Conservation (phyloP, 108 stramenopile genomes). For the Skeletonema menzelii region DNA sequence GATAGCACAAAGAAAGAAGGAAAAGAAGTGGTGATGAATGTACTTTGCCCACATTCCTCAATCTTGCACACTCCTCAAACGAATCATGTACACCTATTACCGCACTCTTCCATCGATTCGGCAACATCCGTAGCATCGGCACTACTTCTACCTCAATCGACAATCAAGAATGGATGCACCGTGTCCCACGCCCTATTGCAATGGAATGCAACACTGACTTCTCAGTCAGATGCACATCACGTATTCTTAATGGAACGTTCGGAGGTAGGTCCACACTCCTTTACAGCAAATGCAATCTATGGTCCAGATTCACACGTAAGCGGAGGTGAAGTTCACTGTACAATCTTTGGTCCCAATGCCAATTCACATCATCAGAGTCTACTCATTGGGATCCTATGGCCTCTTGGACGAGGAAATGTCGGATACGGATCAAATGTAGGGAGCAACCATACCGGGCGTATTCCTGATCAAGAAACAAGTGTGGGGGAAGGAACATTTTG, state of each 20-base stretch:
- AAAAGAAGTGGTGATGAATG: constrained; percentile 35
- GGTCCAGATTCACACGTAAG: constrained; percentile 89
- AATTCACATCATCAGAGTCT: constrained; percentile 91
- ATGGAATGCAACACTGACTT: constrained; percentile 61
- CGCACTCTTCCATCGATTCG: constrained; percentile 55
- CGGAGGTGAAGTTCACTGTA: constrained; percentile 79
- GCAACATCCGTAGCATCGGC: constrained; percentile 57
- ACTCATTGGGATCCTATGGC: constrained; percentile 91
- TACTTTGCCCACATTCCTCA: constrained; percentile 46
- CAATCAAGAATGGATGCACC: constrained; percentile 50
- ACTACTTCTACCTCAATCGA: constrained; percentile 54
- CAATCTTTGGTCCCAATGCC: constrained; percentile 87
- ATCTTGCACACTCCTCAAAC: constrained; percentile 65
- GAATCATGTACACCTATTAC: constrained; percentile 54
- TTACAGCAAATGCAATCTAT: constrained; percentile 64
- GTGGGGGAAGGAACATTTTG: constrained; percentile 94
- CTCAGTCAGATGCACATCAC: constrained; percentile 52
- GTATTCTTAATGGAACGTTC: constrained; percentile 73
- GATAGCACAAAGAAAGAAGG: not conserved
- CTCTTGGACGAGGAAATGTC: constrained; percentile 92
- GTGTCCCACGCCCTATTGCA: constrained; percentile 68
- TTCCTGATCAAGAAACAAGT: constrained; percentile 91
- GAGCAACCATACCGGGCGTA: constrained; percentile 93
- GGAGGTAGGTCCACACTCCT: constrained; percentile 63
- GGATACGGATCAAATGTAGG: constrained; percentile 96